Evolutionary conservation across 768 basidiomycete species (phyloP).

Genomic region (Dacryopinax spathularia): DNA sequence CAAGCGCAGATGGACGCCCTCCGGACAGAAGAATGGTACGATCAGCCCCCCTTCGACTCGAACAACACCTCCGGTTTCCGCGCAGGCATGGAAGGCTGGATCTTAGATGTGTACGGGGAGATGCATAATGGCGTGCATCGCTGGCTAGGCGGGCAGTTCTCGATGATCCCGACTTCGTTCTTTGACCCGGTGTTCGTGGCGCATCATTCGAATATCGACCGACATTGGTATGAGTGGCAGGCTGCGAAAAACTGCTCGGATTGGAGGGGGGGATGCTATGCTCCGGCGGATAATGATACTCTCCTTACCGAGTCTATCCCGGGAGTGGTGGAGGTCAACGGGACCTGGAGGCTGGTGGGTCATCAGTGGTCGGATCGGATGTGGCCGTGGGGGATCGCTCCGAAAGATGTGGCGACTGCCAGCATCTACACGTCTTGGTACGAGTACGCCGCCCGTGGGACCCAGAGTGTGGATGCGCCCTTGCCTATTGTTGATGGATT

Average conservation of each 20-base stretch:
- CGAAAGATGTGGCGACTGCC: not conserved
- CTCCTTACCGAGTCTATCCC: not conserved
- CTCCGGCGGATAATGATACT: not conserved
- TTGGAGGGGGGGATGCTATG: not conserved
- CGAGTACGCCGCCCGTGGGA: not conserved
- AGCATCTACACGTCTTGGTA: conserved; percentile 1
- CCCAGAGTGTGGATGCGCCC: not conserved
- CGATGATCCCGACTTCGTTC: not conserved
- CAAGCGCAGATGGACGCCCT: conserved; percentile 1
- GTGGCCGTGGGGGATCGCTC: conserved; percentile 1
- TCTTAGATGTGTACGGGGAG: not conserved
- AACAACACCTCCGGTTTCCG: not conserved
- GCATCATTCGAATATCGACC: not conserved
- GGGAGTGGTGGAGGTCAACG: not conserved
- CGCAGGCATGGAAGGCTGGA: not conserved
- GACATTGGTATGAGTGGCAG: not conserved
- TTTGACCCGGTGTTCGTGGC: conserved; percentile 1
- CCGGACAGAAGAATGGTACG: not conserved
- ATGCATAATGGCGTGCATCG: not conserved
- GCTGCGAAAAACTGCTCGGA: not conserved
- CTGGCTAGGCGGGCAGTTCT: conserved; percentile 2
- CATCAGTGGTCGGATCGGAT: conserved; percentile 1
- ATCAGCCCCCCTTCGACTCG: not conserved
- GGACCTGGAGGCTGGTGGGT: not conserved
- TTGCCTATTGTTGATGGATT: not conserved